phyloP scores from a whole-genome alignment of 768 basidiomycete species.

The Punctularia strigosozonata region DNA sequence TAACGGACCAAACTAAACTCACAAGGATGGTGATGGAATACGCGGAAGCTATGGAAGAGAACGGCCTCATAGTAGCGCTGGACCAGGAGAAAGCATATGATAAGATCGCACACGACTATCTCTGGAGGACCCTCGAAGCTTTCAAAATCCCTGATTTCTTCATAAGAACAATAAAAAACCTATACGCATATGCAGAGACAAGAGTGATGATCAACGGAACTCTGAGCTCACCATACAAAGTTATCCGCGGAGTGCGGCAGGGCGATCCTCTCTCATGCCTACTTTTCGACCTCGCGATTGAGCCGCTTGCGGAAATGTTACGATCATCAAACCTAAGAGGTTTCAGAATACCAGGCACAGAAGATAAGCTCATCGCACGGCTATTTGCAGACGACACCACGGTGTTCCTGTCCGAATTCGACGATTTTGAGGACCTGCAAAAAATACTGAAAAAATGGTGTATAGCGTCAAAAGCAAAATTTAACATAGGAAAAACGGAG shows the following conservation, averaged over 20 bases:
- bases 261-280: conserved; percentile 9
- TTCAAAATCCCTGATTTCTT: background rate
- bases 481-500: conserved; percentile 11
- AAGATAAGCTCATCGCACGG: conserved; percentile 2
- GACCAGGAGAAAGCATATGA: conserved; percentile 7
- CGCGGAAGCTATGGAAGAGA: background rate
- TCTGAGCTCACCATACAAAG: conserved; percentile 1
- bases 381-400: conserved; percentile 17
- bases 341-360: conserved; percentile 3
- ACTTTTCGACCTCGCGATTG: conserved; percentile 6
- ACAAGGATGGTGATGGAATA: background rate
- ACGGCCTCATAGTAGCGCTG: background rate
- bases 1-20: background rate
- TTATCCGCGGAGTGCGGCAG: conserved; percentile 4
- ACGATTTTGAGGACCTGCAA: conserved; percentile 5
- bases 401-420: conserved; percentile 5
- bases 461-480: conserved; percentile 9
- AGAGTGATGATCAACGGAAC: background rate
- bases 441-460: conserved; percentile 11
- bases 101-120: conserved; percentile 7
- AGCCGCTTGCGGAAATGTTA: conserved; percentile 4
- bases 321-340: conserved; percentile 6
- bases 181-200: conserved; percentile 1
- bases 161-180: background rate
- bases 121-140: background rate